These are phyloP conservation scores for Thielaviopsis punctulata DNA, from an alignment of 2,329 filamentous ascomycete genomes.

Conservation along the genomic window DNA sequence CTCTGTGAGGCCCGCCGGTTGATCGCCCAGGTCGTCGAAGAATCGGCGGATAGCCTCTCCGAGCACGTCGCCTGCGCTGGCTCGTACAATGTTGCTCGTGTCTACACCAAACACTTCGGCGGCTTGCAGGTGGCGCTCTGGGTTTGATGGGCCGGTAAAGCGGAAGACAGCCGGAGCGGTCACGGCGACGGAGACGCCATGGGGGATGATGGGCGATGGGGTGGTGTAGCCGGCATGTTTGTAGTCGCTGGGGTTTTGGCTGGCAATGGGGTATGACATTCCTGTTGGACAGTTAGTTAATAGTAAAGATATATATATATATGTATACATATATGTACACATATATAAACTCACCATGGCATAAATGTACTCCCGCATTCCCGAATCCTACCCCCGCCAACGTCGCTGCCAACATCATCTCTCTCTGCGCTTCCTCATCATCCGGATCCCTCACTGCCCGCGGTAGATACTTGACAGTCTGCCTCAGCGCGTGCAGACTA, in stretches of 20 bases:
- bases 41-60: slow-evolving; percentile 71
- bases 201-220: slow-evolving; percentile 65
- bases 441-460: slow-evolving; percentile 75
- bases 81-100: slow-evolving; percentile 68
- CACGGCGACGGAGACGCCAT: slow-evolving; percentile 89
- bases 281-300: slow-evolving; percentile 25
- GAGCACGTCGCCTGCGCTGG: slow-evolving; percentile 77
- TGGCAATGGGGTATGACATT: slow-evolving; percentile 96
- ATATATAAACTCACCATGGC: slow-evolving; percentile 31
- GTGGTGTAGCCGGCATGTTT: slow-evolving; percentile 76
- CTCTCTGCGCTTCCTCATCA: slow-evolving; percentile 77
- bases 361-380: slow-evolving; percentile 83
- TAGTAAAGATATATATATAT: too few species aligned
- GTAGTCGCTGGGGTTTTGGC: slow-evolving; percentile 74
- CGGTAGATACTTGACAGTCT: slow-evolving; percentile 83
- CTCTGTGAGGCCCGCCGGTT: slow-evolving; percentile 69
- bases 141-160: slow-evolving; percentile 83
- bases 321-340: neutral
- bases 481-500: slow-evolving; percentile 65
- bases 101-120: slow-evolving; percentile 87
- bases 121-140: slow-evolving; percentile 74
- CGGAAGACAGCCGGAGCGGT: slow-evolving; percentile 86
- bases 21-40: slow-evolving; percentile 67
- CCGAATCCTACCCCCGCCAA: slow-evolving; percentile 92
- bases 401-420: slow-evolving; percentile 92